These are phyloP conservation scores for Houttuynia cordata DNA, from an alignment of 164 flowering plant species.

Conservation along the genomic window DNA sequence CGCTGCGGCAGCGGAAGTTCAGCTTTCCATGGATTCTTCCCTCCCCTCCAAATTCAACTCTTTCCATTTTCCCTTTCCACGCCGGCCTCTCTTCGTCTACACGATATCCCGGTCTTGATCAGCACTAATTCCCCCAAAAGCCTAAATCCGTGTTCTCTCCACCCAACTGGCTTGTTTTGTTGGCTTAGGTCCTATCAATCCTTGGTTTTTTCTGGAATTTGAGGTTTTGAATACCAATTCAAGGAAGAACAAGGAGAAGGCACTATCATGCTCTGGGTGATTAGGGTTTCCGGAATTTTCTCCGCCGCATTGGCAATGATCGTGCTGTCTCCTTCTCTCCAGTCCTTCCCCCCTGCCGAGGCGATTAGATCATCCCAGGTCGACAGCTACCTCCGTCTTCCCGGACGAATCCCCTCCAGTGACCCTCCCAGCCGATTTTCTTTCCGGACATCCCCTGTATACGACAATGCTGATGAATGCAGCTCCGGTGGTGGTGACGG, in stretches of 20 bases:
- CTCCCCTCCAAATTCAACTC: background rate
- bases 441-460: constrained; percentile 13
- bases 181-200: too few relatives aligned
- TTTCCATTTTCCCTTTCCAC: constrained; percentile 1
- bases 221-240: too few relatives aligned
- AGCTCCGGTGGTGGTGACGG: background rate
- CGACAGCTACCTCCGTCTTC: constrained; percentile 19
- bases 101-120: constrained; percentile 6
- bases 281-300: constrained; percentile 31
- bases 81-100: constrained; percentile 6
- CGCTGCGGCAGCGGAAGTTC: constrained; percentile 1
- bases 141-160: too few relatives aligned
- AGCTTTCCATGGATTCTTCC: constrained; percentile 4
- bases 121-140: background rate
- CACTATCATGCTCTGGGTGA: constrained; percentile 31
- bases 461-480: constrained; percentile 22
- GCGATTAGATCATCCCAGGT: constrained; percentile 41
- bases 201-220: too few relatives aligned
- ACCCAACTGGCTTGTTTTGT: too few relatives aligned
- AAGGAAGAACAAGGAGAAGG: too few relatives aligned
- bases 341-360: constrained; percentile 44
- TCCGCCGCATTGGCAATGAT: constrained; percentile 34
- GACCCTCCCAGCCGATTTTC: constrained; percentile 6
- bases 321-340: constrained; percentile 33
- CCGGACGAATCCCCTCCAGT: constrained; percentile 3